Percentiles rank a stretch among this genome's conserved stretches.
These are phyloP conservation scores for Candida mesenterica DNA, from an alignment of 1,139 yeast species.

Conservation along the genomic window DNA sequence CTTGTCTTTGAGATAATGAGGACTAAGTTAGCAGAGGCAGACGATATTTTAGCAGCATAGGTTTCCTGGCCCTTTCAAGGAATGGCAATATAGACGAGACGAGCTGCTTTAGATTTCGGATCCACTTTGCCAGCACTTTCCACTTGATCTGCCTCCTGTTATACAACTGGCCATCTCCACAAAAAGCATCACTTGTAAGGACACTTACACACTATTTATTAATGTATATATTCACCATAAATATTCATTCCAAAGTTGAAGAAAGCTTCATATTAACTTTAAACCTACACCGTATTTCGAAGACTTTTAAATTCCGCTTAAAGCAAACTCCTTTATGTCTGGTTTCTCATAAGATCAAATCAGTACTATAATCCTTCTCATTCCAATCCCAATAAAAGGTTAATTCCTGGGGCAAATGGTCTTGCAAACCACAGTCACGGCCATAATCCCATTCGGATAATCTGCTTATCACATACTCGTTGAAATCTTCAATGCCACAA, in stretches of 20 bases:
- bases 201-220: too few species aligned
- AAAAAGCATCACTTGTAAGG: too few species aligned
- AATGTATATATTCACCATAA: too few species aligned
- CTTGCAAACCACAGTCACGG: constrained; percentile 3
- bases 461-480: constrained; percentile 24
- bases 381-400: constrained; percentile 14
- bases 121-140: too few species aligned
- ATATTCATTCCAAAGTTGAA: background rate
- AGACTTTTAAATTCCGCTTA: too few species aligned
- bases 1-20: constrained; percentile 84
- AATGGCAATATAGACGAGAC: too few species aligned
- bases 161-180: too few species aligned
- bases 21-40: constrained; percentile 38
- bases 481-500: constrained; percentile 46
- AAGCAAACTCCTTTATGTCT: too few species aligned
- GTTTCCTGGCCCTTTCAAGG: too few species aligned
- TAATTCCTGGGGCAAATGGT: constrained; percentile 15
- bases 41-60: constrained; percentile 7
- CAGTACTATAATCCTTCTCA: constrained; percentile 5
- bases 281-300: background rate
- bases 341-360: too few species aligned
- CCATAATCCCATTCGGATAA: constrained; percentile 25
- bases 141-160: too few species aligned
- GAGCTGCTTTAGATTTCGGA: constrained; percentile 11
- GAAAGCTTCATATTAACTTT: background rate